phyloP scores from a whole-genome alignment of 225 moss, liverwort and hornwort species.

The Pseudoscleropodium purum region DNA sequence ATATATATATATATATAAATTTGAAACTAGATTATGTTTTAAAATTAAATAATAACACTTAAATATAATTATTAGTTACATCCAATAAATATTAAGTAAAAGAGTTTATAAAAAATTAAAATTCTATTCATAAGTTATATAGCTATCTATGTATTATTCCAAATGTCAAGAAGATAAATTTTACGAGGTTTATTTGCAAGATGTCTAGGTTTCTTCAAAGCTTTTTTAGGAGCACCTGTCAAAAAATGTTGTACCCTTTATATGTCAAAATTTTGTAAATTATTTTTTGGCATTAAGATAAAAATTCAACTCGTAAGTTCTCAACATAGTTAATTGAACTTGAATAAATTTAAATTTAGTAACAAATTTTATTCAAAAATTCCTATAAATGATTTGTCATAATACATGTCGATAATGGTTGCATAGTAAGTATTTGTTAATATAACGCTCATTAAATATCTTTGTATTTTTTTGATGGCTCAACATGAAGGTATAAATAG shows the following conservation, averaged over 20 bases:
- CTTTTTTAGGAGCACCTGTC: background rate
- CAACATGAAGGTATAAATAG: background rate
- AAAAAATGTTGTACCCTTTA: background rate
- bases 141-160: background rate
- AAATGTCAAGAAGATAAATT: background rate
- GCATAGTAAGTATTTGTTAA: too few species aligned
- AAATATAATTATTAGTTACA: background rate
- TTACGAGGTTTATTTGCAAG: slow-evolving; percentile 22
- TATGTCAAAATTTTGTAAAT: background rate
- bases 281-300: background rate
- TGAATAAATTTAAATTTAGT: fast-evolving
- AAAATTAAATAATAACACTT: background rate
- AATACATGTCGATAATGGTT: too few species aligned
- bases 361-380: too few species aligned
- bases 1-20: background rate
- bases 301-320: background rate
- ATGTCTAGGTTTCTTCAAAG: background rate
- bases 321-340: background rate
- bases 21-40: background rate
- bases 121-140: background rate
- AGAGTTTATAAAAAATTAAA: too few species aligned
- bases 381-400: too few species aligned
- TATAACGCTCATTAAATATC: background rate
- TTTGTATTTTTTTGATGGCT: background rate
- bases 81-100: background rate